Base-by-base conservation (phyloP, 1,139 yeast genomes). In the Yamadazyma trypodendri region DNA sequence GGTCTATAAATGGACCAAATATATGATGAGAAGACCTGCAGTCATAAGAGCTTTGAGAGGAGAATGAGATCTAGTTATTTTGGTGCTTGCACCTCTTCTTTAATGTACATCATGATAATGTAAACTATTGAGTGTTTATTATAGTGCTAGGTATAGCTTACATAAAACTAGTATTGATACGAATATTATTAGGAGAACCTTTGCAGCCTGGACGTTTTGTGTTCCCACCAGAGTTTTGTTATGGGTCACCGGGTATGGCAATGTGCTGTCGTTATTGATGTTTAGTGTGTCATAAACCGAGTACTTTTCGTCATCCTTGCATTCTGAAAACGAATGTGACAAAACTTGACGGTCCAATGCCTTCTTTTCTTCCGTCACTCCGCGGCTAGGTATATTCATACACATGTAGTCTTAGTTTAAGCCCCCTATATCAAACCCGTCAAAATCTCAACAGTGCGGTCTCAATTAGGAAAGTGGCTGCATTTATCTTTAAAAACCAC, bases 1-100 rank as follows among this genome's bases (percentile, higher is more conserved):
- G 63, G 96, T 89, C 37, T 89, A 86, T 68, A 88, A 88, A 60
- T 90, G 97, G 97, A 90, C 96, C 11, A 84, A 84, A 58, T 81
- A 81, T 52, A 85, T 85, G 94, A 84, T 85, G 94, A 77, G 90
- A 64, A 75, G 94, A 57, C 90, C 92, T 7, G 88, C 90, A 2
- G 94, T 85, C 28, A 72, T 83, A 29, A 74, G 88, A 49, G 95
- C 94, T 5, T 68, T 85, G 44, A 74, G 85, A 46, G 86, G 86
- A 2, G 86, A 76, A 45, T 71, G 52, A 44, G n/a, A n/a, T n/a
- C n/a, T n/a, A n/a, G n/a, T n/a, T n/a, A n/a, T n/a, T n/a, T n/a
- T n/a, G n/a, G n/a, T n/a, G n/a, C n/a, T n/a, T n/a, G n/a, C n/a
- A 22, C 10, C 17, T 17, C 24, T 11, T 20, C n/a, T 24, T 17